phyloP scores from a whole-genome alignment of 148 eudicot species.

The Salicornia ramosissima region DNA sequence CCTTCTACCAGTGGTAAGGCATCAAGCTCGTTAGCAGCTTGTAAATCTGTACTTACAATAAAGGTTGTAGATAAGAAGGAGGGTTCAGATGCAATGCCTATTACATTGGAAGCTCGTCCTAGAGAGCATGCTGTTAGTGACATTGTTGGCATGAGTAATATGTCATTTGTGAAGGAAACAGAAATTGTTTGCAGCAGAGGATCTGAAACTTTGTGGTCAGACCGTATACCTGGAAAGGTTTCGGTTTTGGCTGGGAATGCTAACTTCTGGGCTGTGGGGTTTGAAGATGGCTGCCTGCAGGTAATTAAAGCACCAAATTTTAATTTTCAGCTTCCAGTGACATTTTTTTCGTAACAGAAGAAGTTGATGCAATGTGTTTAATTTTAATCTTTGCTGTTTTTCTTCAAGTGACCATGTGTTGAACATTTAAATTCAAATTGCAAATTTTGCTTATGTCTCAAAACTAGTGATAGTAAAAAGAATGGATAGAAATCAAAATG shows the following conservation, averaged over 20 bases:
- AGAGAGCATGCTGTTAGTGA: slow-evolving; percentile 83
- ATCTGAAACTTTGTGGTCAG: slow-evolving; percentile 79
- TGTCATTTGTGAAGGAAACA: slow-evolving; percentile 70
- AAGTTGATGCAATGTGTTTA: neutral
- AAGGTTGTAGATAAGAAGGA: slow-evolving; percentile 77
- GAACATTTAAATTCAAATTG: slow-evolving; percentile 2
- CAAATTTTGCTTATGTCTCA: neutral
- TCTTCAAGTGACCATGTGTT: neutral
- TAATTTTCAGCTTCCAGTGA: neutral
- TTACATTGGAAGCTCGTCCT: slow-evolving; percentile 85
- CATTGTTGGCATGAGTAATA: slow-evolving; percentile 56
- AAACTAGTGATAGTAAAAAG: neutral
- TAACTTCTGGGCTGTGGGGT: slow-evolving; percentile 92
- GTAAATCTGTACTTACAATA: slow-evolving; percentile 43
- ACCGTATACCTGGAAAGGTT: slow-evolving; percentile 84
- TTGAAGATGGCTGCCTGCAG: slow-evolving; percentile 96
- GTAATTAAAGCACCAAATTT: slow-evolving; percentile 30
- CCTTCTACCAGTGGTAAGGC: slow-evolving; percentile 41
- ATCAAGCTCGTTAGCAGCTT: slow-evolving; percentile 38
- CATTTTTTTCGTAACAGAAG: neutral
- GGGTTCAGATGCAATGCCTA: slow-evolving; percentile 58
- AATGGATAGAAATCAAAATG: neutral
- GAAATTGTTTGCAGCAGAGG: slow-evolving; percentile 75
- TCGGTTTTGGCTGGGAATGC: slow-evolving; percentile 95
- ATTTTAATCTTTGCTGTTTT: neutral